A percentile compares a stretch with the other conserved stretches of the same genome.
Conservation (phyloP, 2,329 filamentous ascomycete species). For the Aspergillus proliferans region DNA sequence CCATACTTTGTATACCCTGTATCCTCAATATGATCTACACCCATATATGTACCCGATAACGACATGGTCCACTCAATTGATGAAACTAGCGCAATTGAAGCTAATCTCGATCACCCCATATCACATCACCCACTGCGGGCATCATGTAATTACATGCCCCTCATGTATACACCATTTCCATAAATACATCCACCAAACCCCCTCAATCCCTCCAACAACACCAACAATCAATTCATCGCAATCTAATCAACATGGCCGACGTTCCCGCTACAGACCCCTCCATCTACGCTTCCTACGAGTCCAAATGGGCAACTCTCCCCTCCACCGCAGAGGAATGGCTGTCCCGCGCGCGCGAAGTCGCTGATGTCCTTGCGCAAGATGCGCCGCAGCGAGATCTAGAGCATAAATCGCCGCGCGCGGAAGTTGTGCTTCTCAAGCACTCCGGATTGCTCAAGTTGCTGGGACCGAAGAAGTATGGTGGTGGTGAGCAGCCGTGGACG, state of each 20-base stretch:
- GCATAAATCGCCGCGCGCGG: conserved; percentile 48
- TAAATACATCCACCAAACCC: not conserved
- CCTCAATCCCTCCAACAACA: too few relatives aligned
- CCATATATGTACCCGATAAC: too few relatives aligned
- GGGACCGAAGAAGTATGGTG: conserved; percentile 46
- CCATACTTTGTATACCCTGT: too few relatives aligned
- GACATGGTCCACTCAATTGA: too few relatives aligned
- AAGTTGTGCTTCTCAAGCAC: conserved; percentile 48
- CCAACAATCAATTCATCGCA: not conserved
- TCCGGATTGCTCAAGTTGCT: conserved; percentile 47
- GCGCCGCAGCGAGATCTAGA: conserved; percentile 45
- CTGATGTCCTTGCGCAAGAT: conserved; percentile 46
- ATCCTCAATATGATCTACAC: too few relatives aligned
- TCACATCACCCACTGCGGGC: not conserved
- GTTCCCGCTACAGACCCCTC: conserved; percentile 26
- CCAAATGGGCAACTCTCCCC: conserved; percentile 33
- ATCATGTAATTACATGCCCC: not conserved
- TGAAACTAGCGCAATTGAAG: too few relatives aligned
- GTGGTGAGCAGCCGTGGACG: conserved; percentile 49
- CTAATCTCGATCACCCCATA: not conserved
- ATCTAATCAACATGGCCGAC: not conserved
- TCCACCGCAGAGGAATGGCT: conserved; percentile 42
- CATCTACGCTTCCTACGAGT: conserved; percentile 37
- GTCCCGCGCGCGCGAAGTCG: conserved; percentile 43
- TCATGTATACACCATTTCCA: not conserved